These are phyloP conservation scores for Sphagnum magellanicum DNA, from an alignment of 228 moss, liverwort and hornwort genomes.

Conservation along the genomic window DNA sequence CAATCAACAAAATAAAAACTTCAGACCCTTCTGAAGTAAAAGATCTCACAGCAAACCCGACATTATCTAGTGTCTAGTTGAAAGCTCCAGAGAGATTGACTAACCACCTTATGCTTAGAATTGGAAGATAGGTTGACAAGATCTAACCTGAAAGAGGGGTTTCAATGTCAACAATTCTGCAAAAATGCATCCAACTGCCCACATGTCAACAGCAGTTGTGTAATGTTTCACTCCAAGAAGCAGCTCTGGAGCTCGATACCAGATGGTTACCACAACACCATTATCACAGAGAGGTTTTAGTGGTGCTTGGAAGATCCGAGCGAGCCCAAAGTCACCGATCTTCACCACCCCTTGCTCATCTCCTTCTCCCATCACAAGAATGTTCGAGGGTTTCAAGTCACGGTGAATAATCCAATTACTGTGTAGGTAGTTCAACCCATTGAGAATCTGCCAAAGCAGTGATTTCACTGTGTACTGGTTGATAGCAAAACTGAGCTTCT, in stretches of 20 bases:
- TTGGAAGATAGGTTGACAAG: too few relatives aligned
- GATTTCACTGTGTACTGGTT: constrained; percentile 95
- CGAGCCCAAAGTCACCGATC: constrained; percentile 92
- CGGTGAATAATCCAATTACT: constrained; percentile 99
- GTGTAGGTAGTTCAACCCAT: constrained; percentile 93
- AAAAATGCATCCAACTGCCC: constrained; percentile 99
- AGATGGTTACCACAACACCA: constrained; percentile 96
- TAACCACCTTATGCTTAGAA: too few relatives aligned
- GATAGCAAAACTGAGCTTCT: constrained; percentile 82
- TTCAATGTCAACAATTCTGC: constrained; percentile 93
- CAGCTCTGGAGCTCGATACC: constrained; percentile 96
- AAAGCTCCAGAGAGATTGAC: too few relatives aligned
- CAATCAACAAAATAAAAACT: not conserved
- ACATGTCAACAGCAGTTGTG: constrained; percentile 98
- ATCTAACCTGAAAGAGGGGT: constrained; percentile 73
- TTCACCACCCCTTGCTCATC: constrained; percentile 97
- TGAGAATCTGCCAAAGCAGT: constrained; percentile 93
- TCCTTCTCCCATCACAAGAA: constrained; percentile 97
- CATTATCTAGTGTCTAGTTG: too few relatives aligned
- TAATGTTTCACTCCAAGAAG: constrained; percentile 98
- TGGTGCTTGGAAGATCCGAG: constrained; percentile 91
- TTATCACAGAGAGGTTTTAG: constrained; percentile 79
- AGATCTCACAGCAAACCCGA: too few relatives aligned
- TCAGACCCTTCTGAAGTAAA: too few relatives aligned
- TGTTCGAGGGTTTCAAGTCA: constrained; percentile 92